phyloP scores from a whole-genome alignment of 2,329 filamentous ascomycete species.

The Zasmidium angulare region DNA sequence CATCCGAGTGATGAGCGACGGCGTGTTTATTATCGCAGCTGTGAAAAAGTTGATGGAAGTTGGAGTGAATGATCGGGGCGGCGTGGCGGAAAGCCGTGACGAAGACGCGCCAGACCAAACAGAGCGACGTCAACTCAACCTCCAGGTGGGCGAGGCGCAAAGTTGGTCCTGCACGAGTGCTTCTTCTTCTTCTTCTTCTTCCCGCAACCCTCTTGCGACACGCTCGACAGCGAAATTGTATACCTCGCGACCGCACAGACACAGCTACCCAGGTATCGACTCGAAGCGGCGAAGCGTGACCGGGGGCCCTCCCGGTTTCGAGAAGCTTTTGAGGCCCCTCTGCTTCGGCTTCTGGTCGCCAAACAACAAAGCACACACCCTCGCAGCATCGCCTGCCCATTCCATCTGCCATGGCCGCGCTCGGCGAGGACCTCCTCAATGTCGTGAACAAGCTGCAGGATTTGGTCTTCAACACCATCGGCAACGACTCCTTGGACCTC shows the following conservation, averaged over 20 bases:
- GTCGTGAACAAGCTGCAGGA: constrained; percentile 99
- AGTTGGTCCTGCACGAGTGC: background rate
- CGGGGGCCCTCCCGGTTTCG: background rate
- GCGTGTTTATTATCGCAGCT: too few species aligned
- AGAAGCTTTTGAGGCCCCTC: background rate
- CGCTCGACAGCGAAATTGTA: too few species aligned
- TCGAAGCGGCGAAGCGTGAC: background rate
- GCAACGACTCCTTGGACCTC: constrained; percentile 94
- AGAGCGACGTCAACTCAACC: too few species aligned
- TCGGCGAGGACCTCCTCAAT: constrained; percentile 91
- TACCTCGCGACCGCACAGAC: too few species aligned
- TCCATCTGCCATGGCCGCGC: constrained; percentile 69
- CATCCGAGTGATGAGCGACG: too few species aligned
- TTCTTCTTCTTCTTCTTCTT: too few species aligned
- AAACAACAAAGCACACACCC: background rate
- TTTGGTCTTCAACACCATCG: constrained; percentile 98
- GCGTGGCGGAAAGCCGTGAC: too few species aligned
- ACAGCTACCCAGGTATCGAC: too few species aligned
- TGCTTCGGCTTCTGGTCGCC: background rate
- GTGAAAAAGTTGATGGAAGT: background rate
- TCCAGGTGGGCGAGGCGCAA: background rate
- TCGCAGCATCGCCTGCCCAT: too few species aligned
- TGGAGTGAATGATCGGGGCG: background rate
- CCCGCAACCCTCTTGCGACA: too few species aligned
- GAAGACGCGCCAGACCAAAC: too few species aligned